A percentile compares a stretch with the other conserved stretches of the same genome.
Evolutionary conservation across 228 moss, liverwort and hornwort species (phyloP).

Genomic region (Sphagnum magellanicum): DNA sequence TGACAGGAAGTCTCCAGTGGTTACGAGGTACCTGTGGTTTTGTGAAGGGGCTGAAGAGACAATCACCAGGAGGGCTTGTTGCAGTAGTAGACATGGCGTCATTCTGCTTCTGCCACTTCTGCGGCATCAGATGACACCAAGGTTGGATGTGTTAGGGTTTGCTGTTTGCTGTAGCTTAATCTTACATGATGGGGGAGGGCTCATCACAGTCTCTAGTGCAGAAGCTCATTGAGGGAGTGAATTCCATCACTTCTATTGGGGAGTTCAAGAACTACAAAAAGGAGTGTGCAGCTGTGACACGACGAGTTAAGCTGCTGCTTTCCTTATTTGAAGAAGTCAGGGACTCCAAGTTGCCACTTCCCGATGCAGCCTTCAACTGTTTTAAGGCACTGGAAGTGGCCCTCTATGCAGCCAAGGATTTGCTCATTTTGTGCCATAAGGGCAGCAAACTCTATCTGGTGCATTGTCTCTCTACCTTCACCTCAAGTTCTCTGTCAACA

Average conservation of each 20-base stretch:
- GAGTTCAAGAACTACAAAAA: slow-evolving; percentile 44
- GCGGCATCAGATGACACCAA: too few species aligned
- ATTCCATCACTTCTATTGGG: slow-evolving; percentile 27
- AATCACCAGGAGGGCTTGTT: too few species aligned
- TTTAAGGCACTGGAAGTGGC: slow-evolving; percentile 31
- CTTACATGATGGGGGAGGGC: slow-evolving; percentile 29
- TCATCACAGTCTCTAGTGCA: slow-evolving; percentile 37
- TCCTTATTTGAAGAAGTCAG: slow-evolving; percentile 45
- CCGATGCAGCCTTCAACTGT: slow-evolving; percentile 22
- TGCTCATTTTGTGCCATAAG: slow-evolving; percentile 34
- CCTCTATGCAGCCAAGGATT: slow-evolving; percentile 18
- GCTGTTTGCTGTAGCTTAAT: too few species aligned
- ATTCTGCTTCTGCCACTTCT: too few species aligned
- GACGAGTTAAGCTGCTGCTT: slow-evolving; percentile 38
- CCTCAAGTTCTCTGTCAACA: neutral
- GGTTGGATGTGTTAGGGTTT: too few species aligned
- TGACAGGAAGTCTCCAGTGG: too few species aligned
- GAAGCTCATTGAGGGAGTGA: slow-evolving; percentile 29
- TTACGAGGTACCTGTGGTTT: too few species aligned
- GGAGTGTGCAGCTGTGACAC: slow-evolving; percentile 27
- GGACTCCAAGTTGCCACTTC: slow-evolving; percentile 20
- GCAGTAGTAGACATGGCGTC: too few species aligned
- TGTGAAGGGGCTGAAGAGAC: too few species aligned
- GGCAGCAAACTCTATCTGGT: slow-evolving; percentile 51
- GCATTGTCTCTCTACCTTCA: neutral